Base-by-base conservation (phyloP, 768 basidiomycete species). In the Mycena capillaripes region DNA sequence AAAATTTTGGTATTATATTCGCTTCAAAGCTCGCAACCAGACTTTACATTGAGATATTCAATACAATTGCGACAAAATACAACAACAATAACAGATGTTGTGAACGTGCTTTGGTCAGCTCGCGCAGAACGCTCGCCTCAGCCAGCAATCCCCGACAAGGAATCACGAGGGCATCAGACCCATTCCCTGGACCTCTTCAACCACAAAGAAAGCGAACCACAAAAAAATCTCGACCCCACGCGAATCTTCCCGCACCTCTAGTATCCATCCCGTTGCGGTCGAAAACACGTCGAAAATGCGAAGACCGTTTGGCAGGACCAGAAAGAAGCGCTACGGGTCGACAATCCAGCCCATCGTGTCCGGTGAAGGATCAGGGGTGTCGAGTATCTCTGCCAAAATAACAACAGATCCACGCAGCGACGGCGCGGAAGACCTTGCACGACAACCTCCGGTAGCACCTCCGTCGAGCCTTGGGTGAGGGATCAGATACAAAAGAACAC, bases 331-430 rank as follows among this genome's bases (percentile, higher is more conserved):
- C 59, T 60, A 19, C 59, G 29, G 40, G 59, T 38, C 59, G 59
- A 46, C 59, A 30, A 40, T 60, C 59, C 17, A 60, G 59, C 59
- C 40, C 59, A 60, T 60, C 59, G 46, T 32, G 16, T 60, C 42
- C 59, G 0, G 42, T 27, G 42, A 60, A 60, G 59, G 42, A 60
- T 60, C 59, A 44, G 36, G 40, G 59, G 59, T 60, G 59, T 60
- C 59, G 59, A 44, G 59, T 29, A 46, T 60, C 59, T 60, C 59
- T n/a, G 29, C 29, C 59, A 17, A n/a, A n/a, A n/a, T n/a, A n/a
- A 60, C 17, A 19, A 27, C 29, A 30, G 59, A 60, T 60, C 59
- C 59, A 46, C 59, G 59, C 59, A 60, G 42, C 59, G n/a, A 42
- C 8, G 27, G 59, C 59, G 59, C 59, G 27, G 12, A 60, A 60